Evolutionary conservation across 208 protist genomes (phyloP), one percentile per base, ranked within the genome.

Genomic region (Leishmania gerbilli): DNA sequence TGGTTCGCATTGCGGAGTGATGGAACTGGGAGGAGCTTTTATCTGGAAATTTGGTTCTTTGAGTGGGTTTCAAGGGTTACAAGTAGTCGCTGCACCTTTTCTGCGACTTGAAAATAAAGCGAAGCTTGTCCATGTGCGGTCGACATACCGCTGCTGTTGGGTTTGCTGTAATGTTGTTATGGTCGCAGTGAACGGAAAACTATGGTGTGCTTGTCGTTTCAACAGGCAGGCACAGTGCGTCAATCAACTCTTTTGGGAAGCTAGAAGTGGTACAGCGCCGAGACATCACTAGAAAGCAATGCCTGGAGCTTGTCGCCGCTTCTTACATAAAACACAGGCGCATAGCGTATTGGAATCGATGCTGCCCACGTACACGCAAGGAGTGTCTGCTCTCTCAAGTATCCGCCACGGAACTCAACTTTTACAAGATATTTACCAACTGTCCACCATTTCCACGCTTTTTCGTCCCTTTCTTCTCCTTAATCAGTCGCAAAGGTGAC

Each of bases 381-480:
- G 69, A 74, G 31, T 34, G 51, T 74, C 27, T 31, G 9, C 45
- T 31, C 27, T 37, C 11, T 17, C 11, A 45, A 55, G 69, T 31
- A 74, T 31, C n/a, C 13, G 0, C n/a, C 45, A 74, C 9, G 31
- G 2, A 13, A 51, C 13, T 34, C 7, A 47, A 9, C 45, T 51
- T 51, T 74, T 74, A 51, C 69, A 74, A n/a, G 8, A 31, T 6
- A 74, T 74, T 31, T 51, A 34, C 45, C 24, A 74, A 53, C 69
- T n/a, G 31, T 55, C 13, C n/a, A 74, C 34, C 40, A 53, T 53
- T 74, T 74, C 40, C 45, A 53, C 45, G 27, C 6, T 53, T 74
- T 31, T 31, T 34, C 24, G 21, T 53, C 2, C 27, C 6, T 51
- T 74, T 74, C 13, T 37, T 17, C 51, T 37, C 34, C 34, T 51